These are phyloP conservation scores for Sugiyamaella valdiviana DNA, from an alignment of 805 yeast genomes.

Conservation along the genomic window DNA sequence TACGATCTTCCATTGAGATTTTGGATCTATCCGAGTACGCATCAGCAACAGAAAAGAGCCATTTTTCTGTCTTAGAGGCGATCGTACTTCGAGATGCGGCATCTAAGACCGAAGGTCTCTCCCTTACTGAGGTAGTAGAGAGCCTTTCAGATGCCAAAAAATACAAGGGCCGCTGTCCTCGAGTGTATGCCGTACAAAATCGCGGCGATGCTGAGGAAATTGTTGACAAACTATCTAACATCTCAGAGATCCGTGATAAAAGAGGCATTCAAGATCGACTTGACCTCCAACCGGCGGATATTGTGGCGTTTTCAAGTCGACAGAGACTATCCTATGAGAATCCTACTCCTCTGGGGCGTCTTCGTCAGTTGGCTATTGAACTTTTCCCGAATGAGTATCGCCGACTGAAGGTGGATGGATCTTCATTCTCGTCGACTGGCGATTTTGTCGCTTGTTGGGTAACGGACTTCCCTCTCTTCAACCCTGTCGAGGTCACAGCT, in stretches of 20 bases:
- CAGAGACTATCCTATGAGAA: slow-evolving; percentile 69
- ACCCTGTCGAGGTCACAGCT: slow-evolving; percentile 42
- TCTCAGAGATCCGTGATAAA: background rate
- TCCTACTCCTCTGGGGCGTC: slow-evolving; percentile 89
- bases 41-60: slow-evolving; percentile 32
- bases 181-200: background rate
- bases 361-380: slow-evolving; percentile 67
- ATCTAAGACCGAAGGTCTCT: slow-evolving; percentile 25
- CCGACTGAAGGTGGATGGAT: slow-evolving; percentile 31
- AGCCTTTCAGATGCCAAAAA: background rate
- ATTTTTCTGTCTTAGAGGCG: slow-evolving; percentile 69
- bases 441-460: slow-evolving; percentile 55
- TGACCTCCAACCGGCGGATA: slow-evolving; percentile 67
- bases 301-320: slow-evolving; percentile 75
- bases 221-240: background rate
- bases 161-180: slow-evolving; percentile 1
- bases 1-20: slow-evolving; percentile 51
- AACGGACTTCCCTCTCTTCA: slow-evolving; percentile 86
- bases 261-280: slow-evolving; percentile 2
- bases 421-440: slow-evolving; percentile 1
- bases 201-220: background rate
- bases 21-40: slow-evolving; percentile 41
- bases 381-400: slow-evolving; percentile 47
- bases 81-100: slow-evolving; percentile 54
- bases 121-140: slow-evolving; percentile 1